phyloP scores from a whole-genome alignment of 345 rosid species.

The Populus simonii region DNA sequence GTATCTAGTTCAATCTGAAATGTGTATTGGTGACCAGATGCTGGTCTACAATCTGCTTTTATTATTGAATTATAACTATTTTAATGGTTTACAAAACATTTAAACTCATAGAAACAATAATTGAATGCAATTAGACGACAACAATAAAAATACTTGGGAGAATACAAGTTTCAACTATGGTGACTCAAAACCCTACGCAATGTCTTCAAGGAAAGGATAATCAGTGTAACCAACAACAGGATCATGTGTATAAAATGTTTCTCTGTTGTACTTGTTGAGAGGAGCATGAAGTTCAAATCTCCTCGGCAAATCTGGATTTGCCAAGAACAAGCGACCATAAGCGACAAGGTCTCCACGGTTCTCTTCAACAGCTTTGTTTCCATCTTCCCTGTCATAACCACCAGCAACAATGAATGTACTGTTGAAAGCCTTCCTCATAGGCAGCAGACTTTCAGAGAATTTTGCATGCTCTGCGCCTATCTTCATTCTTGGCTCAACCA shows the following conservation, averaged over 20 bases:
- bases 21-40: too few species aligned
- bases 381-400: slow-evolving; percentile 47
- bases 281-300: slow-evolving; percentile 54
- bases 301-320: slow-evolving; percentile 69
- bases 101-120: too few species aligned
- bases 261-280: slow-evolving; percentile 48
- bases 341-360: slow-evolving; percentile 48
- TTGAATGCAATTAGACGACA: too few species aligned
- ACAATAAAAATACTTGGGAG: too few species aligned
- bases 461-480: slow-evolving; percentile 16
- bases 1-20: too few species aligned
- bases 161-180: too few species aligned
- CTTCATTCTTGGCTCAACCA: slow-evolving; percentile 63
- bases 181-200: neutral
- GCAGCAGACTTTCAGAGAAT: slow-evolving; percentile 35
- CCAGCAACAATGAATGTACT: slow-evolving; percentile 61
- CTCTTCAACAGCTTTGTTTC: slow-evolving; percentile 41
- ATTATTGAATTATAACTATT: too few species aligned
- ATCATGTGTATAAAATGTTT: slow-evolving; percentile 47
- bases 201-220: slow-evolving; percentile 52
- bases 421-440: slow-evolving; percentile 54
- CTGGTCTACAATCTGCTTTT: too few species aligned
- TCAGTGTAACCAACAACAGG: slow-evolving; percentile 58
- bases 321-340: slow-evolving; percentile 52
- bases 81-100: too few species aligned